Evolutionary conservation across 106 monocot species (phyloP), one percentile per base, ranked within the genome.

Genomic region (Apostasia shenzhenica): DNA sequence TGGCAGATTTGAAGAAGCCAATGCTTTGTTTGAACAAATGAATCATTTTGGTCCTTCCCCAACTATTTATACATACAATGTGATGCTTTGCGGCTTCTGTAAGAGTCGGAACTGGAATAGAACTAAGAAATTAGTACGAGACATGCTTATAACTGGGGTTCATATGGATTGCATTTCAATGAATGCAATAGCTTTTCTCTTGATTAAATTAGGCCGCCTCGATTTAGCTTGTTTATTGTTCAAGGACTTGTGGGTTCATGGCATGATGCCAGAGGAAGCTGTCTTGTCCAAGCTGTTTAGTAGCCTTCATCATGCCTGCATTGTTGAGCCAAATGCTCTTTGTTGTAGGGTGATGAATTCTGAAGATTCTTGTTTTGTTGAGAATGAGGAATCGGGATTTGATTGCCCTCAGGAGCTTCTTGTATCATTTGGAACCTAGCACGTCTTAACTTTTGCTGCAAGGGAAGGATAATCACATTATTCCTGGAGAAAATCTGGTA

Each of bases 1-100:
- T 66, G 55, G 70, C 41, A 74, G 76, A 69, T 66, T 63, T 49
- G 67, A 74, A 42, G 84, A 91, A 50, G 86, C 86, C 42, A 74
- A 72, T 42, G 67, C n/a, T 55, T 84, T 84, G 55, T 81, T 84
- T 81, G 61, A 80, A 7, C 69, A 81, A 53, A 81, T 87, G 86
- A 87, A 84, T 61, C 54, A 72, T 54, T 42, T 58, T 44, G 82
- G 82, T 70, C 45, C 78, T 11, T 45, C 47, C 72, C 78, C 79
- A 42, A 78, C 80, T 57, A 72, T 48, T n/a, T 74, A 45, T 55
- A 83, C 80, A n/a, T 90, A 90, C 64, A 90, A 85, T 78, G 80
- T 83, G 39, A 85, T 90, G 80, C 70, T 90, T 62, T 45, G 57
- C 70, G 89, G 83, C 54, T 60, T 81, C 14, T 74, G 72, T 53